These are phyloP conservation scores for Leccinum sublutescens DNA, from an alignment of 768 basidiomycete genomes.

Conservation along the genomic window DNA sequence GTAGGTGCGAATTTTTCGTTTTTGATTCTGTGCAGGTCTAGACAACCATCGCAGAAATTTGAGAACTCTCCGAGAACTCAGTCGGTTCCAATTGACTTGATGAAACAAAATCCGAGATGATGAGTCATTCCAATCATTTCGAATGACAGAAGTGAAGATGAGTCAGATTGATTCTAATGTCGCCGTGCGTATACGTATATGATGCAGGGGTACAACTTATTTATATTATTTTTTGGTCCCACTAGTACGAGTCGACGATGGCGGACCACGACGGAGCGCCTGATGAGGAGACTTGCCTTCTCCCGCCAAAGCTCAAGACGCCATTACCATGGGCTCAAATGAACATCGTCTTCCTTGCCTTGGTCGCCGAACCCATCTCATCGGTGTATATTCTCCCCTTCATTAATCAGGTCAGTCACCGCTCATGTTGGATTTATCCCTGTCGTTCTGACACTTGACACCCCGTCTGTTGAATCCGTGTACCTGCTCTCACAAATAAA, in stretches of 20 bases:
- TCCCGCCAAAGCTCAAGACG: constrained; percentile 34
- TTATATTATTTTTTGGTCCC: too few species aligned
- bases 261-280: constrained; percentile 39
- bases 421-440: background rate
- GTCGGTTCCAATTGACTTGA: too few species aligned
- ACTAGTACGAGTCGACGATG: constrained; percentile 4
- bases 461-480: background rate
- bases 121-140: too few species aligned
- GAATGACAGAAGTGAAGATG: too few species aligned
- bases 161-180: too few species aligned
- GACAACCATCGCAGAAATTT: too few species aligned
- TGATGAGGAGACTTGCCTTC: constrained; percentile 47
- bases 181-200: too few species aligned
- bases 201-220: too few species aligned
- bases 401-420: constrained; percentile 49
- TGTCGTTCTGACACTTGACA: background rate
- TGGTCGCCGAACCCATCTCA: constrained; percentile 55
- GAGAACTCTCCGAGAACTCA: too few species aligned
- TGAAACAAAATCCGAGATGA: too few species aligned
- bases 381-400: constrained; percentile 61
- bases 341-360: constrained; percentile 44
- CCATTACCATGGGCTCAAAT: constrained; percentile 55
- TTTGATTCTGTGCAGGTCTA: too few species aligned
- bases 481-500: constrained; percentile 20
- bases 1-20: too few species aligned